phyloP scores from a whole-genome alignment of 768 basidiomycete species.

The Sporobolomyces roseus region DNA sequence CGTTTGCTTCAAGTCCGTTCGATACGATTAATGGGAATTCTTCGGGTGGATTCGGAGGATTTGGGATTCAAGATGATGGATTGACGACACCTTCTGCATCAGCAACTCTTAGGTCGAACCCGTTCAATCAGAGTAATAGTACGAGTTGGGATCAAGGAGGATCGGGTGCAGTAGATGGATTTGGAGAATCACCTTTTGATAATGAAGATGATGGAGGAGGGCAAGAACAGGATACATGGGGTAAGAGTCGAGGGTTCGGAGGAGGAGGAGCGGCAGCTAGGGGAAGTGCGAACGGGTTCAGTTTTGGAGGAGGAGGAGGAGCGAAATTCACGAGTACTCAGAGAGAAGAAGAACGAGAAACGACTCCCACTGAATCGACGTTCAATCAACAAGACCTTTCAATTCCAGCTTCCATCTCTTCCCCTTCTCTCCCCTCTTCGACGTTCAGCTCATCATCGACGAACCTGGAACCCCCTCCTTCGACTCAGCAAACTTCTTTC shows the following conservation, averaged over 20 bases:
- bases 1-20: slow-evolving; percentile 1
- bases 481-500: no score
- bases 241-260: no score
- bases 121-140: slow-evolving; percentile 11
- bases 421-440: neutral
- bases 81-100: slow-evolving; percentile 31
- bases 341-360: neutral
- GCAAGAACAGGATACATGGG: no score
- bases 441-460: neutral
- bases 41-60: neutral
- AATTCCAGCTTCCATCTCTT: neutral
- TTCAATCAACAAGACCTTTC: neutral
- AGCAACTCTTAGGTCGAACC: slow-evolving; percentile 12
- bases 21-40: neutral
- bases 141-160: neutral
- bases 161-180: no score
- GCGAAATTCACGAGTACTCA: neutral
- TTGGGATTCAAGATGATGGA: neutral
- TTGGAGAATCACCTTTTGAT: no score
- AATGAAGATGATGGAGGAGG: no score
- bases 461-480: no score
- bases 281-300: neutral
- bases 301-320: slow-evolving; percentile 2
- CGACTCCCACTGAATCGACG: neutral
- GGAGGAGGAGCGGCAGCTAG: no score